These are phyloP conservation scores for Zopfia rhizophila DNA, from an alignment of 2,329 filamentous ascomycete species.

Conservation along the genomic window DNA sequence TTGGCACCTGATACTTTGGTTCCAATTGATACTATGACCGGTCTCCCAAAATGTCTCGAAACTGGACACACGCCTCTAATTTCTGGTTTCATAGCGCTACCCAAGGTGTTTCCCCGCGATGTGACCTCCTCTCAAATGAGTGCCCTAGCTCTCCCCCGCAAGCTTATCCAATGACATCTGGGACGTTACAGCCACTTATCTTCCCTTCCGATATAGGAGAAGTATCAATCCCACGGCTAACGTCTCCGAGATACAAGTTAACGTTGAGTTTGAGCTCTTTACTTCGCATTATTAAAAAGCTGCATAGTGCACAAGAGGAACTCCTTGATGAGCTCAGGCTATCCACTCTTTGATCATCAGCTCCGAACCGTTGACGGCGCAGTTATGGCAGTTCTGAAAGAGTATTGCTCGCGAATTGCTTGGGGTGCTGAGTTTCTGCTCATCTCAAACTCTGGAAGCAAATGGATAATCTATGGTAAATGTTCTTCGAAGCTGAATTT, in stretches of 20 bases:
- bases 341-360: conserved; percentile 17
- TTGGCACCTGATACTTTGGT: conserved; percentile 1
- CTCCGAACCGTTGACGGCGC: conserved; percentile 10
- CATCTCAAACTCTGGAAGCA: conserved; percentile 21
- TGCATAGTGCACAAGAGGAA: conserved; percentile 22
- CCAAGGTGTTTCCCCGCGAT: conserved; percentile 27
- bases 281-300: conserved; percentile 23
- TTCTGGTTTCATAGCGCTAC: conserved; percentile 21
- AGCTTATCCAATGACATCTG: conserved; percentile 27
- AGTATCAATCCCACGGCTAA: neutral
- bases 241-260: too few species aligned
- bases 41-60: too few species aligned
- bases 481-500: too few species aligned
- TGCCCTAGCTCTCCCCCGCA: conserved; percentile 25
- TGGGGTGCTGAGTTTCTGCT: conserved; percentile 26
- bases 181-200: conserved; percentile 9
- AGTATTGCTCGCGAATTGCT: conserved; percentile 28
- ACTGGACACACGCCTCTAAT: conserved; percentile 17
- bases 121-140: conserved; percentile 26
- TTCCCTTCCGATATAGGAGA: conserved; percentile 8
- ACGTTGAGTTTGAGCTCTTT: conserved; percentile 19
- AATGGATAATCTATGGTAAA: conserved; percentile 27
- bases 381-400: conserved; percentile 27
- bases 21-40: too few species aligned
- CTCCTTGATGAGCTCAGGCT: conserved; percentile 21